A percentile compares a stretch with the other conserved stretches of the same genome.
Evolutionary conservation across 2,329 filamentous ascomycete genomes (phyloP).

Genomic region (Fusarium dimerum): DNA sequence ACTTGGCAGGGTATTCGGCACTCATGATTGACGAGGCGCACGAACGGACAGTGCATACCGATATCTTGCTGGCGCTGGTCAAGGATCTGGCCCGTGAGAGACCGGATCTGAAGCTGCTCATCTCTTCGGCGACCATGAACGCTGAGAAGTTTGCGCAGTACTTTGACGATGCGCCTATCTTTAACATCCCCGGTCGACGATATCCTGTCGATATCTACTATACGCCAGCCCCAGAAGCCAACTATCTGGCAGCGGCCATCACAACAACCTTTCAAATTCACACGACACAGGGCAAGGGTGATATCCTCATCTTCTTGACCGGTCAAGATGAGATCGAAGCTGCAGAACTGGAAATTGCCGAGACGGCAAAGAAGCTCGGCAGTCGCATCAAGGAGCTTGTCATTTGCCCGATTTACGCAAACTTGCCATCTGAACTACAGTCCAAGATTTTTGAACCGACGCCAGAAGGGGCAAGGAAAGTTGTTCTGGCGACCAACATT

Average conservation of each 20-base stretch:
- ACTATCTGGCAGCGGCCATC: constrained; percentile 88
- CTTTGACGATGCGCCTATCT: constrained; percentile 90
- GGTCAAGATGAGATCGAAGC: constrained; percentile 96
- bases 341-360: constrained; percentile 78
- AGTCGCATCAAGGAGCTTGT: constrained; percentile 83
- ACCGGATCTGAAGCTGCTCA: constrained; percentile 84
- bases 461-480: constrained; percentile 80
- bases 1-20: constrained; percentile 78
- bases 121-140: constrained; percentile 93
- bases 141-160: constrained; percentile 89
- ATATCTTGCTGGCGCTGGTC: constrained; percentile 83
- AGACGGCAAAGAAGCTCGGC: constrained; percentile 85
- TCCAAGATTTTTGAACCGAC: constrained; percentile 94
- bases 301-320: constrained; percentile 92
- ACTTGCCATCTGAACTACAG: constrained; percentile 86
- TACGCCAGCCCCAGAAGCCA: constrained; percentile 86
- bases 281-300: constrained; percentile 78
- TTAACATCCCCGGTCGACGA: constrained; percentile 87
- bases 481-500: constrained; percentile 94
- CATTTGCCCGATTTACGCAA: constrained; percentile 92
- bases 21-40: constrained; percentile 98
- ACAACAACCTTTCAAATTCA: constrained; percentile 97
- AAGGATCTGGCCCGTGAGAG: constrained; percentile 85
- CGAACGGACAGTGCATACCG: constrained; percentile 87
- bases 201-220: constrained; percentile 93